Conservation (phyloP, 257 asterid genomes). For the Solanum tarijense region DNA sequence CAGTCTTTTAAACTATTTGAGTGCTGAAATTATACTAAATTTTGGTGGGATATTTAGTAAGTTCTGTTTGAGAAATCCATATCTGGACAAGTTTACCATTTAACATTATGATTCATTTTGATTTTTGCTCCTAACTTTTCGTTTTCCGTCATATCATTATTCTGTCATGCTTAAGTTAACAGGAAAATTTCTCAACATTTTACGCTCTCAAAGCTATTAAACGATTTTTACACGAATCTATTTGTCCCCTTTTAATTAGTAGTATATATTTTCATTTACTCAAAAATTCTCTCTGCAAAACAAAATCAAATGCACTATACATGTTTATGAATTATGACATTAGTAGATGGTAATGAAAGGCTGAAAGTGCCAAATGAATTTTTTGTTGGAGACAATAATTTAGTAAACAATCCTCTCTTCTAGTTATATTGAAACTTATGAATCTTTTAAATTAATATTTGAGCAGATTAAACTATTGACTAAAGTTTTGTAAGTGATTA, state of each 20-base stretch:
- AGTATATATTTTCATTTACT: background rate
- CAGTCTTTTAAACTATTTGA: slow-evolving; percentile 1
- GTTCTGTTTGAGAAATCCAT: background rate
- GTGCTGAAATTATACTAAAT: slow-evolving; percentile 17
- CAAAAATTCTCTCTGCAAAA: background rate
- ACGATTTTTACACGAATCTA: too few species aligned
- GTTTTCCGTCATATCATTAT: background rate
- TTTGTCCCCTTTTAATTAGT: background rate
- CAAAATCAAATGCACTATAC: background rate
- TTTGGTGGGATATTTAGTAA: slow-evolving; percentile 9
- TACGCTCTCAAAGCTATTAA: too few species aligned
- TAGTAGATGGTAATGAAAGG: background rate
- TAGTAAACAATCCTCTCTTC: background rate
- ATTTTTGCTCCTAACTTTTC: background rate
- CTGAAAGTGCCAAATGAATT: background rate
- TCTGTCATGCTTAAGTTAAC: background rate
- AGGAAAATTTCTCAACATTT: too few species aligned
- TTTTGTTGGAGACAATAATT: too few species aligned
- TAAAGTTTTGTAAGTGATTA: too few species aligned
- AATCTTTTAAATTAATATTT: background rate
- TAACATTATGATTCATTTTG: background rate
- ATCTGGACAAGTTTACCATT: background rate
- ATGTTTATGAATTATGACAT: background rate
- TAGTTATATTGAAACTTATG: background rate
- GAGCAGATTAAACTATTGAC: too few species aligned